Evolutionary conservation across 106 monocot genomes (phyloP).

Genomic region (Dactylorhiza incarnata): DNA sequence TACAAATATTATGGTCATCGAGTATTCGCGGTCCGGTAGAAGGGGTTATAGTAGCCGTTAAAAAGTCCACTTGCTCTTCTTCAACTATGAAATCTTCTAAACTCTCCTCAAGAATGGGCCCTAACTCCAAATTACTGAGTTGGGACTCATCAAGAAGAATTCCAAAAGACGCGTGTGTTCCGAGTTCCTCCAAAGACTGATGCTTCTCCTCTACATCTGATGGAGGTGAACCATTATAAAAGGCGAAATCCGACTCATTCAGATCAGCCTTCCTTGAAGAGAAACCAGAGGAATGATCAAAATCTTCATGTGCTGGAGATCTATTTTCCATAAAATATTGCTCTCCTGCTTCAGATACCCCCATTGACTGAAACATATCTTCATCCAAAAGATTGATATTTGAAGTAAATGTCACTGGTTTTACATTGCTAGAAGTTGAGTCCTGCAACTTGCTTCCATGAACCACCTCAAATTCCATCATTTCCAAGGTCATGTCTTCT

Average conservation of each 20-base stretch:
- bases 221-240: background rate
- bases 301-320: constrained; percentile 5
- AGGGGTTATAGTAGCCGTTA: background rate
- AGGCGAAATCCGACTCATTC: background rate
- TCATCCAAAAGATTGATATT: constrained; percentile 22
- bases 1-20: constrained; percentile 1
- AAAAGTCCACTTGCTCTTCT: constrained; percentile 17
- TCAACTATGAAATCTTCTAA: constrained; percentile 14
- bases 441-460: constrained; percentile 8
- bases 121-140: constrained; percentile 24
- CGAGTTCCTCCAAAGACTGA: constrained; percentile 3
- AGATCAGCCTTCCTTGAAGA: constrained; percentile 1
- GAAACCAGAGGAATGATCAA: constrained; percentile 6
- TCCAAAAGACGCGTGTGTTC: constrained; percentile 8
- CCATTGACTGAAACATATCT: constrained; percentile 16
- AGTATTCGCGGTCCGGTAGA: background rate
- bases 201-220: constrained; percentile 6
- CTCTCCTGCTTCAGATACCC: background rate
- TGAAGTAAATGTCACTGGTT: constrained; percentile 16
- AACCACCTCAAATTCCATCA: background rate
- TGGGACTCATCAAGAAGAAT: constrained; percentile 15
- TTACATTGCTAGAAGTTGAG: constrained; percentile 5
- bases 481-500: background rate
- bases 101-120: constrained; percentile 33
- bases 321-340: background rate